Base-by-base conservation (phyloP, 495 filamentous ascomycete genomes). In the Xylaria castorea region DNA sequence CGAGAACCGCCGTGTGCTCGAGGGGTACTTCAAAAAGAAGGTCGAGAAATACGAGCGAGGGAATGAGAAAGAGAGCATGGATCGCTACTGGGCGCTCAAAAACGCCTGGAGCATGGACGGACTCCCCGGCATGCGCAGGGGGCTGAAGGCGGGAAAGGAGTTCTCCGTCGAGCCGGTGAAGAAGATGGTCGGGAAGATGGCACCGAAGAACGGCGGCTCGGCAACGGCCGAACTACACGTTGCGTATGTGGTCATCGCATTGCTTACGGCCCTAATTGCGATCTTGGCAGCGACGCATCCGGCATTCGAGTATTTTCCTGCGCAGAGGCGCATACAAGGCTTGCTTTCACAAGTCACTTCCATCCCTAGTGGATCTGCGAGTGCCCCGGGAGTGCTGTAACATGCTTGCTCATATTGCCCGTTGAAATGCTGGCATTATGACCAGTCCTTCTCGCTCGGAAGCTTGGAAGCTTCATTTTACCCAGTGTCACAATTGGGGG, bases 71-170 rank as follows among this genome's bases (percentile, higher is more conserved):
- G 86, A 89, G 75, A 85, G 80, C n/a, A 85, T 88, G 78, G 85
- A 87, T 70, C 88, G 87, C 38, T 89, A 90, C 75, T 89, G 88
- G 87, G 87, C 88, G 0, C 81, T 77, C 61, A 90, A 90, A 75
- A 89, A 87, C 62, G 77, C 86, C 1, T 83, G 79, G 71, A 86
- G 83, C 66, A 83, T 90, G 71, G 88, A 90, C 70, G 87, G 86
- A 1, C 76, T 90, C 0, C 87, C 87, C 0, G 87, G 83, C 0
- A 82, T 90, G 79, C 76, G 78, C 30, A 71, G 83, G 38, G 88
- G 78, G 0, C 68, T 82, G 27, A 77, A 76, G 62, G 82, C 81
- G 20, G 84, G 77, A 3, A 82, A 83, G 66, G 71, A 76, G 58
- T 79, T 87, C 38, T 74, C 76, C 2, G 80, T 90, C 32, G 77